Base-by-base conservation (phyloP, 1,284 basidiomycete genomes). In the Fomitopsis pinicola region DNA sequence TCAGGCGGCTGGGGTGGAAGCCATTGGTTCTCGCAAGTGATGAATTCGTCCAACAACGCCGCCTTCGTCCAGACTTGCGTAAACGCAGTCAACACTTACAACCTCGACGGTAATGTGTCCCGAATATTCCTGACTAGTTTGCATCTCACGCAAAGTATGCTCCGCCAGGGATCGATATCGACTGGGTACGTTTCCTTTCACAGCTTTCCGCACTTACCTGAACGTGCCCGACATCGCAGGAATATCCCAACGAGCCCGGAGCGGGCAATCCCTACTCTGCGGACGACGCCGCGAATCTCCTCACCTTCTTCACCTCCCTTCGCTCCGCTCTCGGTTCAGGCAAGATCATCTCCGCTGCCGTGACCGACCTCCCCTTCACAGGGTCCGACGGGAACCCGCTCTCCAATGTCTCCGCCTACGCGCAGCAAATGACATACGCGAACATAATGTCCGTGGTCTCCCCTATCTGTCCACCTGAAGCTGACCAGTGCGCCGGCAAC, bases 301-400 rank as follows among this genome's bases (percentile, higher is more conserved):
- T 93, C 38, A 72, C 76, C n/a, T 83, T 93, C 73, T 77, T 93
- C 62, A 77, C 82, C 61, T 75, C 81, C 12, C 78, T 94, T 19
- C 81, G 91, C 50, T 68, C 75, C 12, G 77, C 82, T 6, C 75
- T 93, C 64, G 67, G 81, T 5, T 69, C 75, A 0, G 76, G 82
- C 6, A 84, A 88, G 72, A 87, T 93, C 67, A 85, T 91, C n/a
- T 85, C 88, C 26, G 87, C 89, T 0, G 86, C 88, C 22, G 88
- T 91, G 58, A 82, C 88, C 22, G 80, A 82, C 61, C 81, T 84
- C 64, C 86, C 91, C 0, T 93, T 88, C 79, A 77, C 84, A 3
- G 90, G 84, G n/a, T 66, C 82, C 0, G 79, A 88, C 67, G 88
- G 89, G 3, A 77, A 71, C 4, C 88, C 89, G 0, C 72, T 92